Evolutionary conservation across 2,329 filamentous ascomycete species (phyloP).

Genomic region (Hypomyces rosellus): DNA sequence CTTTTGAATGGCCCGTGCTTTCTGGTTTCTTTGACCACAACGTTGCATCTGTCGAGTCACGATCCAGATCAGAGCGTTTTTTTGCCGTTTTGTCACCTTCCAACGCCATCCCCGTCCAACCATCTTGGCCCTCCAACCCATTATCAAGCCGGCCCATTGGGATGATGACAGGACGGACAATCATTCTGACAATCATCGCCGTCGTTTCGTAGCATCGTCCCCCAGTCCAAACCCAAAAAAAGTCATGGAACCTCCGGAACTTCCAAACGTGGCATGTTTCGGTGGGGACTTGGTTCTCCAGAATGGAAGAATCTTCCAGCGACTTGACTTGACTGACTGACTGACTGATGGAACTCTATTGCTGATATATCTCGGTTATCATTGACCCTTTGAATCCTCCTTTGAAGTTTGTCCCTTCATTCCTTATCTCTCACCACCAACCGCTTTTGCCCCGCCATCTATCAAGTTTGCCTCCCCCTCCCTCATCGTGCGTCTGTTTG

Average conservation of each 20-base stretch:
- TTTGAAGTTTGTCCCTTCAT: not conserved
- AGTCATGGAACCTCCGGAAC: constrained; percentile 7
- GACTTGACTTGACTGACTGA: not conserved
- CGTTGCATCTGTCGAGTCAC: constrained; percentile 10
- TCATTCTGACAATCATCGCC: not conserved
- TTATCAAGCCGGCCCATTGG: too few relatives aligned
- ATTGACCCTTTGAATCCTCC: not conserved
- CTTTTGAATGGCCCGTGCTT: constrained; percentile 12
- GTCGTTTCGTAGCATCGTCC: not conserved
- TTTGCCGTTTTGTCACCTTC: too few relatives aligned
- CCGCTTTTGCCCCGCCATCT: not conserved
- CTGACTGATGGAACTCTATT: too few relatives aligned
- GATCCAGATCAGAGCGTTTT: not conserved
- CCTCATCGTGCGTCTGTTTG: too few relatives aligned
- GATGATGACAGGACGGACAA: too few relatives aligned
- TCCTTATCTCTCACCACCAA: constrained; percentile 2
- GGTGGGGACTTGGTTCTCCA: constrained; percentile 2
- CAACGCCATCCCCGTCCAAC: too few relatives aligned
- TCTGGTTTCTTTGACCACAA: constrained; percentile 7
- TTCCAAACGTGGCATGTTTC: constrained; percentile 1
- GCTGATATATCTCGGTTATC: not conserved
- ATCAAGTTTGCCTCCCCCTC: too few relatives aligned
- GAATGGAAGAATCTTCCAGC: constrained; percentile 2
- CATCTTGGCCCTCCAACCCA: too few relatives aligned
- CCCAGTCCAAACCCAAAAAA: too few relatives aligned